Percentiles rank a stretch among this genome's conserved stretches.
Conservation (phyloP, 106 monocot species). For the Phalaenopsis aphrodite region DNA sequence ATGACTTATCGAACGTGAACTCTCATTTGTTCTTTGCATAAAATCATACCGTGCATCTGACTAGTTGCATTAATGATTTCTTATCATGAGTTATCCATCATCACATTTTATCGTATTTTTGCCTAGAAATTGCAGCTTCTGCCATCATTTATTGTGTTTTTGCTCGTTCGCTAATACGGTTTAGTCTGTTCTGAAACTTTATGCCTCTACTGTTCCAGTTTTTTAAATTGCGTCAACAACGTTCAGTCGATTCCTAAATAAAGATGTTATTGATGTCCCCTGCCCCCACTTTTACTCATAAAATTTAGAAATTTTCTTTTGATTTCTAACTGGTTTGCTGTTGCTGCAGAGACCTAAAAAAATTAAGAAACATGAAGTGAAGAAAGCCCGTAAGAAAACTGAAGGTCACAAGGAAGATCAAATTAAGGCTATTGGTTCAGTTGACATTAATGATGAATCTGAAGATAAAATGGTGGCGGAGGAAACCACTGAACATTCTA, state of each 20-base stretch:
- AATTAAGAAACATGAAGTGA: not conserved
- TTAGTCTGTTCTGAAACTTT: not conserved
- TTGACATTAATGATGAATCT: conserved; percentile 21
- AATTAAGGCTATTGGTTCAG: conserved; percentile 10
- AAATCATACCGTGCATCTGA: not conserved
- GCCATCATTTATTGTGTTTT: not conserved
- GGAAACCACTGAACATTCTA: conserved; percentile 19
- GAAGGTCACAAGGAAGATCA: conserved; percentile 26
- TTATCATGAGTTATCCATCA: not conserved
- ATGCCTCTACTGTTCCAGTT: not conserved
- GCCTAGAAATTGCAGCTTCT: not conserved
- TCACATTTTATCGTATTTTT: not conserved
- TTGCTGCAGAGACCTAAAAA: conserved; percentile 11
- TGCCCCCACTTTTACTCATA: not conserved
- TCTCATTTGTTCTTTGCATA: not conserved
- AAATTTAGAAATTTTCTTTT: not conserved
- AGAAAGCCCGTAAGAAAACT: conserved; percentile 6
- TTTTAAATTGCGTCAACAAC: not conserved
- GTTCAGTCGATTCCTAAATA: not conserved
- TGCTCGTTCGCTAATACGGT: not conserved
- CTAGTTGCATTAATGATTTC: not conserved
- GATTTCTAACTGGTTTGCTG: not conserved
- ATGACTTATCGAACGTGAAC: not conserved
- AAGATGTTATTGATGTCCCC: not conserved
- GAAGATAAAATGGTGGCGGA: conserved; percentile 19